Evolutionary conservation across 345 rosid genomes (phyloP), one percentile per base, ranked within the genome.

Genomic region (Lumnitzera racemosa): DNA sequence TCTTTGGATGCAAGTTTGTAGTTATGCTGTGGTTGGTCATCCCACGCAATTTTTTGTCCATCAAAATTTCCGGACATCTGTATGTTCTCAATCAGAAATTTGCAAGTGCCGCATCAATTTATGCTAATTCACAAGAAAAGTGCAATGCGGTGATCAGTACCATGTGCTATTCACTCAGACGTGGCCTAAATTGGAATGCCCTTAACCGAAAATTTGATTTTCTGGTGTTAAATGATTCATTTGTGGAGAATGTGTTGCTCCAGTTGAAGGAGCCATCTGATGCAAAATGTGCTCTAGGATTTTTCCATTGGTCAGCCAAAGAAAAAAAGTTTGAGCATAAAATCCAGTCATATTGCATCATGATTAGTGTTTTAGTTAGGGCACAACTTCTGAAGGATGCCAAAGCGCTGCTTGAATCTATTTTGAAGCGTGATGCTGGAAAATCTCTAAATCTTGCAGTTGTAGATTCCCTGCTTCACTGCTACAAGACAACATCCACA

Each of bases 291-390:
- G 98, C 91, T 36, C 58, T 91, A 15, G 75, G 77, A 59, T 91
- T 91, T 74, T 88, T 91, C 74, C 82, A 86, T 61, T 91, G 95
- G 95, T 81, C 95, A 2, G 74, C 91, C 4, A 77, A 69, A 49
- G 58, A 61, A 3, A 74, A 73, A n/a, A 73, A 67, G 15, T 72
- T 63, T 66, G 75, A 68, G 23, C 98, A 84, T 36, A 81, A 62
- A 15, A 58, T 75, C 48, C 67, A 67, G 5, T 68, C 89, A 4
- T 89, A 86, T 67, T 75, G 88, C 61, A 24, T 84, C 46, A 73
- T 74, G 11, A 68, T 91, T 68, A 85, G 80, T 56, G 78, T 88
- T 47, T 68, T 88, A 58, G 86, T 84, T 36, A 71, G 59, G 63
- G 83, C 85, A 48, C 76, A 72, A 31, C 63, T 84, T 59, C 63